Base-by-base conservation (phyloP, 23 red algal species). In the Chondrus crispus region DNA sequence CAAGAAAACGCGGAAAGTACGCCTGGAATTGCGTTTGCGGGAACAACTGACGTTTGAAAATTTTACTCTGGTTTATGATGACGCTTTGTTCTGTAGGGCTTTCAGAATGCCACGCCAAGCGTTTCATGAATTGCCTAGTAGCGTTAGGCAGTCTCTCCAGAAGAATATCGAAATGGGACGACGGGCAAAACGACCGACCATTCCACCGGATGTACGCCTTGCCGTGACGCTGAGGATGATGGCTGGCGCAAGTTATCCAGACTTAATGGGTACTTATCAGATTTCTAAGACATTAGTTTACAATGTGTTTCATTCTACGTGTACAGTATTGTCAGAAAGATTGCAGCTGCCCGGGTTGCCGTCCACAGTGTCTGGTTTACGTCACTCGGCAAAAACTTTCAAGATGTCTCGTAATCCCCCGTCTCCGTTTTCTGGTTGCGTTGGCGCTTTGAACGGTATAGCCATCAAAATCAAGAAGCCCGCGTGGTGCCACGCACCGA, bases 81-180 rank as follows among this genome's bases (percentile, higher is more conserved):
- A 45, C 37, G 24, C 46, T 2, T 45, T 50, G 3, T 80, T 54
- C 39, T 10, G n/a, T 4, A 9, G 40, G 5, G 74, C 37, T 1
- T 80, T 80, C 57, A n/a, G 74, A 3, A 52, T 80, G 9, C 7
- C 46, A 3, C 18, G 46, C 2, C 46, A 80, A 2, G 35, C 51
- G 3, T 80, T 54, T 80, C 26, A 80, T 36, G 42, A 3, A 37
- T 32, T 53, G 3, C 39, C 20, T 54, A 4, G 9, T 4, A 53
- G 39, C 13, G 19, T 53, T 3, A 1, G 2, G 14, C 22, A 80
- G 51, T 40, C 2, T 5, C 74, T 80, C 4, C 33, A 2, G 5
- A 80, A 54, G 38, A 80, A 54, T 45, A 43, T 80, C 2, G 46
- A 80, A 53, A 80, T 80, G 74, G 46, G 74, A 18, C 9, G 57